Evolutionary conservation across 345 rosid species (phyloP), one percentile per base, ranked within the genome.

Genomic region (Eucalyptus erythrocorys): DNA sequence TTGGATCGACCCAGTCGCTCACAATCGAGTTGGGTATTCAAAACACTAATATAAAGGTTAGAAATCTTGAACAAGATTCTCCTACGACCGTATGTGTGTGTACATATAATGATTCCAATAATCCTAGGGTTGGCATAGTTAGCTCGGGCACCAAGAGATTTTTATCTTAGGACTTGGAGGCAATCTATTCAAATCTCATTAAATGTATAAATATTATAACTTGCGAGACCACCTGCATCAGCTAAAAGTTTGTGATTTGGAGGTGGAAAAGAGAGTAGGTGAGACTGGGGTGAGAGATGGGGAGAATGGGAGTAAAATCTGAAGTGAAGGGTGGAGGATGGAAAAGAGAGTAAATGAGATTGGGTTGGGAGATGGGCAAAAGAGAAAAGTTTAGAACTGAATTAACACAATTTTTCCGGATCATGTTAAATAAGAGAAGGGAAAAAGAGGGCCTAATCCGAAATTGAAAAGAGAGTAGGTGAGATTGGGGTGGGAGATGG

Each of bases 11-110:
- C 1, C 4, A 21, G 0, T 21, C 82, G 27, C 82, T 19, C 45
- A 4, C 45, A 4, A 10, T 37, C 14, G 42, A 21, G 8, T 37
- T 22, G 14, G 22, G 22, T 71, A 37, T 71, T 11, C 1, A 7
- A 37, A 34, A 68, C 6, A 16, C 79, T 32, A 8, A 34, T 3
- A 3, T 17, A 5, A 71, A 71, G 81, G 4, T 71, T 17, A 17
- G 13, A 34, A 71, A 34, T 71, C 34, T 34, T 6, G 43, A 71
- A 34, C 24, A 19, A 34, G 42, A 17, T 21, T 34, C 26, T 34
- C 43, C 45, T 3, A 17, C 0, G 7, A 16, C 13, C 81, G 6
- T 42, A 9, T 34, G 13, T 9, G 2, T 8, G 11, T 34, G 43
- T 17, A 5, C 43, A 17, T 68, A 68, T 7, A 6, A 68, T 34